Evolutionary conservation across 2,329 filamentous ascomycete genomes (phyloP), one percentile per base, ranked within the genome.

Genomic region (Colletotrichum truncatum): DNA sequence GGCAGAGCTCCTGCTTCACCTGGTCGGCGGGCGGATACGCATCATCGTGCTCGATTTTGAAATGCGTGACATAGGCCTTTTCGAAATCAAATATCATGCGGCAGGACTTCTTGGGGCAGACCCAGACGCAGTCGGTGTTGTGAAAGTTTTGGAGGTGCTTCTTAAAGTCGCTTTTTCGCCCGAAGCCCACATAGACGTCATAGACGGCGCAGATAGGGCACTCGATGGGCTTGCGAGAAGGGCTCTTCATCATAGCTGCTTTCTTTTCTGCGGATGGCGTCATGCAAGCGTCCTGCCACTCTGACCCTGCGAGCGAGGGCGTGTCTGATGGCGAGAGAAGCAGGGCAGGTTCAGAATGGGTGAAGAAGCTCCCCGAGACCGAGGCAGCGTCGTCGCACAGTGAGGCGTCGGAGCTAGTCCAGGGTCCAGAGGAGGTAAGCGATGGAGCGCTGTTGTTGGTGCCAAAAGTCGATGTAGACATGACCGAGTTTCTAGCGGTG

Each of bases 121-220:
- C 72, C 81, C 80, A 82, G 38, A 77, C 73, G 34, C 77, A 74
- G 67, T 82, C 79, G 49, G 77, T 74, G 36, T 79, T 78, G 68
- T 82, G 81, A 67, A 82, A 82, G 70, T 81, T 81, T 73, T 82
- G 79, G n/a, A 82, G 72, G 67, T 82, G 80, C 73, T 82, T 82
- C 75, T 82, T 82, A 70, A 82, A 82, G 68, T 82, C 80, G 69
- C 79, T 81, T 72, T 82, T 82, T 63, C 80, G 77, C 34, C 80
- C 80, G 52, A 82, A 82, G 34, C 80, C 80, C 23, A 82, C 80
- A 14, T 76, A 76, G 67, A 81, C 82, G 71, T 78, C 79, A 71
- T 82, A 79, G 41, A 82, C 70, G 65, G 79, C 81, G 71, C 80
- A 82, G 73, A 82, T 80, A 26, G 80, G 80, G 68, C 80, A 82